Conservation (phyloP, 768 basidiomycete genomes). For the Gautieria morchelliformis region DNA sequence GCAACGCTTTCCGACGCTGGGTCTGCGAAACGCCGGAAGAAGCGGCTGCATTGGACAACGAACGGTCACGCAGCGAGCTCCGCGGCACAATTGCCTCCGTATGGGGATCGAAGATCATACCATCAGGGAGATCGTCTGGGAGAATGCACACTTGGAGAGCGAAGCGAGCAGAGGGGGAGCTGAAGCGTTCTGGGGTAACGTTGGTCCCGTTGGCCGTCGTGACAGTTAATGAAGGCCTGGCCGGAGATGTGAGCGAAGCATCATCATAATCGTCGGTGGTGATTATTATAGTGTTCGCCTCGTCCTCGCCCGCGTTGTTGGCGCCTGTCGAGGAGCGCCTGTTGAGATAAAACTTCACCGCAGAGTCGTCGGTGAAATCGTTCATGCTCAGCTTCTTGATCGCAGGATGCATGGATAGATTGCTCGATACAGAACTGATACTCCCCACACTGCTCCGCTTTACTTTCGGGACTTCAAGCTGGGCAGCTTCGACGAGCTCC, state of each 20-base stretch:
- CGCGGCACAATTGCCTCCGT: slow-evolving; percentile 94
- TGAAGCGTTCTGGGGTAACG: slow-evolving; percentile 64
- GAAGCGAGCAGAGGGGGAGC: slow-evolving; percentile 77
- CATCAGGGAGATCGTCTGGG: slow-evolving; percentile 86
- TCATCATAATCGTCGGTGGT: slow-evolving; percentile 26
- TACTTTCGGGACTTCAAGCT: slow-evolving; percentile 68
- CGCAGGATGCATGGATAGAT: slow-evolving; percentile 89
- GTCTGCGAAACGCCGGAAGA: slow-evolving; percentile 49
- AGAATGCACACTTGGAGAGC: slow-evolving; percentile 81
- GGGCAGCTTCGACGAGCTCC: slow-evolving; percentile 66
- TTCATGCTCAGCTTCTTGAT: slow-evolving; percentile 94
- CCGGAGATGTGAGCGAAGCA: slow-evolving; percentile 10
- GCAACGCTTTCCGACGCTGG: slow-evolving; percentile 72
- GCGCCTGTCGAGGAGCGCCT: slow-evolving; percentile 30
- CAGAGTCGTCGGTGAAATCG: slow-evolving; percentile 94
- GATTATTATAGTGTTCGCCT: slow-evolving; percentile 27
- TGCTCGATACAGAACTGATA: slow-evolving; percentile 88
- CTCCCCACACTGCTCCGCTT: slow-evolving; percentile 91
- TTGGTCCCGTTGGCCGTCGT: slow-evolving; percentile 28
- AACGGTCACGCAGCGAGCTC: slow-evolving; percentile 52
- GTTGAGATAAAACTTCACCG: slow-evolving; percentile 94
- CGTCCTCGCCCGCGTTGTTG: slow-evolving; percentile 27
- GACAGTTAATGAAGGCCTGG: slow-evolving; percentile 25
- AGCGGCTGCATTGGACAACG: slow-evolving; percentile 29
- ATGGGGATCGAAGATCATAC: slow-evolving; percentile 87